A percentile compares a stretch with the other conserved stretches of the same genome.
phyloP scores from a whole-genome alignment of 2,329 filamentous ascomycete genomes.

The Cladosporium velox region DNA sequence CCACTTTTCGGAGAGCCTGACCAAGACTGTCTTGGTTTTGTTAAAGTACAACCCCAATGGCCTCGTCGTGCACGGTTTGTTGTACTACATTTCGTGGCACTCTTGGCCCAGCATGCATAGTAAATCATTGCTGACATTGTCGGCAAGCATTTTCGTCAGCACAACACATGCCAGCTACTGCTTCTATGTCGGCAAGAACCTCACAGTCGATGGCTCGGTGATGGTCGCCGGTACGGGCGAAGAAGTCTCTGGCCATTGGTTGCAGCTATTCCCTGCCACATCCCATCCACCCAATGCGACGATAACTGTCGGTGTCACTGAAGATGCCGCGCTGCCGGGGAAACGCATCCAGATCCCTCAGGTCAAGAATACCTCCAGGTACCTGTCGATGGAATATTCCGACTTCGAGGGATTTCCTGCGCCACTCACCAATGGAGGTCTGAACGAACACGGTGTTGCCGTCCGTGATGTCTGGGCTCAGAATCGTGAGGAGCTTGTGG shows the following conservation, averaged over 20 bases:
- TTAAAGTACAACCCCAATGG: neutral
- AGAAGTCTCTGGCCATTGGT: conserved; percentile 52
- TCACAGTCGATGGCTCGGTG: conserved; percentile 47
- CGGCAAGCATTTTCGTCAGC: neutral
- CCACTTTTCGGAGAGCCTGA: neutral
- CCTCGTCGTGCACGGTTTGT: neutral
- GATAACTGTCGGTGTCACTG: conserved; percentile 47
- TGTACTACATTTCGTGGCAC: neutral
- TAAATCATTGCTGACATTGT: neutral
- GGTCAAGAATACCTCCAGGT: conserved; percentile 38
- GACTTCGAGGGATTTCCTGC: conserved; percentile 48
- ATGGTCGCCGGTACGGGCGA: conserved; percentile 51
- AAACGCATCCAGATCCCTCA: conserved; percentile 39
- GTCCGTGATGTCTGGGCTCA: conserved; percentile 48
- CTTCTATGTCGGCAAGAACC: conserved; percentile 51
- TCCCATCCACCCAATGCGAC: conserved; percentile 46
- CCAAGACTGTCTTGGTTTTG: neutral
- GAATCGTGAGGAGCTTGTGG: conserved; percentile 43
- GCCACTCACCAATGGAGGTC: conserved; percentile 48
- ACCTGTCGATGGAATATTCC: conserved; percentile 42
- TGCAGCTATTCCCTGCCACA: conserved; percentile 48
- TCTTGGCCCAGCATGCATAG: neutral
- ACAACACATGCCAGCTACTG: conserved; percentile 47
- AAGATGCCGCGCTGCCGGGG: conserved; percentile 43
- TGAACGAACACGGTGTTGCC: conserved; percentile 46